phyloP scores from a whole-genome alignment of 108 stramenopile species.

The Fistulifera solaris region DNA sequence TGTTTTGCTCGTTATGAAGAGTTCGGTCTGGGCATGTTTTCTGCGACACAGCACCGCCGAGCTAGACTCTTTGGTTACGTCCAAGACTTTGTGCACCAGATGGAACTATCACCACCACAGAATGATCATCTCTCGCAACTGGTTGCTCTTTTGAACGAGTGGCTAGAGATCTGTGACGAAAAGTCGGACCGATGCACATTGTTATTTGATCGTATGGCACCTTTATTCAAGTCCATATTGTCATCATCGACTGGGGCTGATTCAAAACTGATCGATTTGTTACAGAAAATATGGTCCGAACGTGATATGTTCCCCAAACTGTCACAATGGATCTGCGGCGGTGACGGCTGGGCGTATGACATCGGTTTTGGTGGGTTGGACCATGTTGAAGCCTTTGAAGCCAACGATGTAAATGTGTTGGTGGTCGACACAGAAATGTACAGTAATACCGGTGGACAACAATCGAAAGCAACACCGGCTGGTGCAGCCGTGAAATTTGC shows the following conservation, averaged over 20 bases:
- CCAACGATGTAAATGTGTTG: conserved; percentile 57
- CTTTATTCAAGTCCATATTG: conserved; percentile 23
- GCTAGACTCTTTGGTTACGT: conserved; percentile 29
- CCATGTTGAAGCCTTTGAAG: conserved; percentile 50
- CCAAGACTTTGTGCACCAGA: conserved; percentile 29
- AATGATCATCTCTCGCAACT: conserved; percentile 22
- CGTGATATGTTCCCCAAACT: conserved; percentile 60
- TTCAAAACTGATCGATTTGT: conserved; percentile 7
- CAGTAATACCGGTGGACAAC: conserved; percentile 46
- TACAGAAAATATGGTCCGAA: conserved; percentile 39
- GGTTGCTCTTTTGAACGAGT: conserved; percentile 33
- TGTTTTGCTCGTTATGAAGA: not conserved
- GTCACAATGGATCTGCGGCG: conserved; percentile 56
- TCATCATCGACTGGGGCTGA: no score
- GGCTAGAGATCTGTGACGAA: conserved; percentile 42
- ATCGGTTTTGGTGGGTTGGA: conserved; percentile 55
- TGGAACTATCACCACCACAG: conserved; percentile 15
- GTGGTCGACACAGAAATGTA: conserved; percentile 65
- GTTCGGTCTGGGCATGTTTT: conserved; percentile 46
- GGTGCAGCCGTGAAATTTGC: conserved; percentile 53
- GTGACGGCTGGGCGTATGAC: conserved; percentile 66
- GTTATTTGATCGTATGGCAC: conserved; percentile 53
- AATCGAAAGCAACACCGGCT: conserved; percentile 44
- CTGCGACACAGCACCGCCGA: conserved; percentile 47
- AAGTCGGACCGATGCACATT: conserved; percentile 43